Conservation (phyloP, 2,329 filamentous ascomycete species). For the Sarocladium strictum region DNA sequence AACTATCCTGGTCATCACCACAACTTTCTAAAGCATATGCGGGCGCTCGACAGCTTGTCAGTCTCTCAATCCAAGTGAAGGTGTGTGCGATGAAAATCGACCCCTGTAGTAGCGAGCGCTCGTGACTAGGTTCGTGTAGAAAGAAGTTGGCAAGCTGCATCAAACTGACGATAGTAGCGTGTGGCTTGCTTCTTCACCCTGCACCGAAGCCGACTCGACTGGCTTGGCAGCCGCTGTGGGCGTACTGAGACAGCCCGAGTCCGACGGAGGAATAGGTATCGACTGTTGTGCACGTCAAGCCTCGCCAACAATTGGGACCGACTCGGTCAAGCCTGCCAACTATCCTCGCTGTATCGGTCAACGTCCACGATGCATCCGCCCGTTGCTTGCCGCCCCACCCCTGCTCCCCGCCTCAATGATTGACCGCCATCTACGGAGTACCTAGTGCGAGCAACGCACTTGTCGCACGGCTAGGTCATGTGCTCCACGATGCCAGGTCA, state of each 20-base stretch:
- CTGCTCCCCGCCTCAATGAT: not conserved
- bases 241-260: not conserved
- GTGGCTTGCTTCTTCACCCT: constrained; percentile 4
- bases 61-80: not conserved
- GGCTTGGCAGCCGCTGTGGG: not conserved
- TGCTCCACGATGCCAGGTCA: not conserved
- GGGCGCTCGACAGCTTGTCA: too few species aligned
- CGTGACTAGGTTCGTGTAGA: constrained; percentile 3
- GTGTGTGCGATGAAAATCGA: not conserved
- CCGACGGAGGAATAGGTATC: too few species aligned
- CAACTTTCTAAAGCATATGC: too few species aligned
- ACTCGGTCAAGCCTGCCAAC: not conserved
- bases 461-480: constrained; percentile 2
- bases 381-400: constrained; percentile 3
- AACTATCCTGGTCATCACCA: not conserved
- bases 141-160: constrained; percentile 8
- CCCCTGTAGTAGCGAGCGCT: not conserved
- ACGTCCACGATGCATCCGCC: not conserved
- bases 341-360: not conserved
- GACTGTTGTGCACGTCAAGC: not conserved
- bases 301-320: not conserved
- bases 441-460: not conserved
- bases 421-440: not conserved
- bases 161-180: constrained; percentile 3
- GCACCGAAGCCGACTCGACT: constrained; percentile 5